Evolutionary conservation across 1,284 basidiomycete species (phyloP).

Genomic region (Austroboletus novae-zelandiae): DNA sequence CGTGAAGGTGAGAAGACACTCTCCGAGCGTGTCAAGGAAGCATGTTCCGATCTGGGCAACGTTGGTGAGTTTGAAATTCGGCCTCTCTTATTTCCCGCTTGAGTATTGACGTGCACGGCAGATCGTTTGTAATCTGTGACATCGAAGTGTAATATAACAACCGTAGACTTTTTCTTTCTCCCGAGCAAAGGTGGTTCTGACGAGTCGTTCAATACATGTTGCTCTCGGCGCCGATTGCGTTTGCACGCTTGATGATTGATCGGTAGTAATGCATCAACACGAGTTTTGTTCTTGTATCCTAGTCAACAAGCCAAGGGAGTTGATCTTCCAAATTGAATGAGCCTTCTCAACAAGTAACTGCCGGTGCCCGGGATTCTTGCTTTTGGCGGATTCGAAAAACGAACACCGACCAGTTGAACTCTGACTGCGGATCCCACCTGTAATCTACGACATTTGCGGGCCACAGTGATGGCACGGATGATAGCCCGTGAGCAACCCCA

Average conservation of each 20-base stretch:
- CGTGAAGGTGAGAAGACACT: slow-evolving; percentile 99
- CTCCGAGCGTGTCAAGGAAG: slow-evolving; percentile 83
- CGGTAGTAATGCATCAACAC: not conserved
- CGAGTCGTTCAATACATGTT: not conserved
- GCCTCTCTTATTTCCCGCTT: not conserved
- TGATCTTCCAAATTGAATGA: too few relatives aligned
- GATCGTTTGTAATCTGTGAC: slow-evolving; percentile 24
- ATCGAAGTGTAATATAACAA: slow-evolving; percentile 19
- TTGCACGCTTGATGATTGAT: not conserved
- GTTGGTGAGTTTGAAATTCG: slow-evolving; percentile 38
- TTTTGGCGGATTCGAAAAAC: too few relatives aligned
- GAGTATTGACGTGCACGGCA: slow-evolving; percentile 2
- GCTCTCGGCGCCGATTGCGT: not conserved
- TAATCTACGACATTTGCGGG: too few relatives aligned
- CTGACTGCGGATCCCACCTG: too few relatives aligned
- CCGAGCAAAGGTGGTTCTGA: slow-evolving; percentile 1
- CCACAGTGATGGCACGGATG: not conserved
- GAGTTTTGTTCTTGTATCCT: not conserved
- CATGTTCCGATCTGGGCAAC: slow-evolving; percentile 89
- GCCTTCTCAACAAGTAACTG: too few relatives aligned
- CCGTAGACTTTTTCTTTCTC: slow-evolving; percentile 14
- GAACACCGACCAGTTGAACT: too few relatives aligned
- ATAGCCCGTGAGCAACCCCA: not conserved
- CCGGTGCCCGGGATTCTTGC: too few relatives aligned
- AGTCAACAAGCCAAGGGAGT: too few relatives aligned